Base-by-base conservation (phyloP, 2,329 filamentous ascomycete genomes). In the Pseudogymnoascus sp. region DNA sequence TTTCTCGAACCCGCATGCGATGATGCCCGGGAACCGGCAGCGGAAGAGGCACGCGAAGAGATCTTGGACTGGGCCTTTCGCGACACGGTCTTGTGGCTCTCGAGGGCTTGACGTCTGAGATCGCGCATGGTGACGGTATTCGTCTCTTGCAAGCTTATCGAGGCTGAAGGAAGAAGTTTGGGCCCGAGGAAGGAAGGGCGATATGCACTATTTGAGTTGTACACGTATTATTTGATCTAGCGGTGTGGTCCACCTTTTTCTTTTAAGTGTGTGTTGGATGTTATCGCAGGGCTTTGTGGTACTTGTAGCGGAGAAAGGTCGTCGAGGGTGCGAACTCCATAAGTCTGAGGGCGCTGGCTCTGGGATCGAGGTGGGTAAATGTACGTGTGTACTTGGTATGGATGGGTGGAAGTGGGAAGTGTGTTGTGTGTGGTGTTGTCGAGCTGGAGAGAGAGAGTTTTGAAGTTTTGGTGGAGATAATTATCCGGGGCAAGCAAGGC, bases 61-160 rank as follows among this genome's bases (percentile, higher is more conserved):
- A 77, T 72, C 63, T 77, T 74, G 24, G 80, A 81, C 63, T 78
- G 78, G 16, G 81, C 80, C 69, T 85, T 85, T 68, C 79, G 80
- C 59, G 83, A 85, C 29, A 83, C 75, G 0, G 83, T 86, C 74
- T 86, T 86, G 67, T 77, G 76, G 75, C 79, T 81, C 73, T 84
- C 82, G 59, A 84, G 79, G 59, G 79, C 82, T 71, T 81, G 80
- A 65, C 82, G 79, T 66, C 81, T 73, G 67, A 77, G 69, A 61
- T 81, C 79, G 70, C 75, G 78, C 50, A 56, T 56, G 10, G n/a
- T 56, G 10, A 10, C 29, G 50, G 50, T 33, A 33, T 33, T 56
- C 26, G 50, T 56, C 29, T 56, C 26, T 56, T 8, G 29, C 50
- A 35, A 33, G 29, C 29, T 33, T 56, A 31, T 56, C 29, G 50